A percentile compares a stretch with the other conserved stretches of the same genome.
Evolutionary conservation across 371 early-diverging fungal species (phyloP).

Genomic region (Batrachochytrium dendrobatidis): DNA sequence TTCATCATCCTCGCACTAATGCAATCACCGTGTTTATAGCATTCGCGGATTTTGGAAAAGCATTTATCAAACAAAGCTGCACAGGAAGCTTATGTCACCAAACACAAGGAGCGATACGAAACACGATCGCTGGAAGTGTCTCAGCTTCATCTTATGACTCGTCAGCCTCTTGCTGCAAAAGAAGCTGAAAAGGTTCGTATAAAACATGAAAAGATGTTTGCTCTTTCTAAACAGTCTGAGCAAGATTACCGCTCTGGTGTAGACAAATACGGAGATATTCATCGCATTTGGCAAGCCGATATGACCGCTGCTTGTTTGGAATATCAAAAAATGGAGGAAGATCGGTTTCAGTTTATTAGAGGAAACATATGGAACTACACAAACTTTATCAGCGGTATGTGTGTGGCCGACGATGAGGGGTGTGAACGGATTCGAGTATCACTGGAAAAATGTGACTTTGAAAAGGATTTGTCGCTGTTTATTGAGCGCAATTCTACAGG

Average conservation of each 20-base stretch:
- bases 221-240: slow-evolving; percentile 39
- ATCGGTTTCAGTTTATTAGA: slow-evolving; percentile 77
- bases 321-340: slow-evolving; percentile 78
- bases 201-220: slow-evolving; percentile 34
- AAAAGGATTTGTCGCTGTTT: slow-evolving; percentile 62
- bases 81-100: slow-evolving; percentile 26
- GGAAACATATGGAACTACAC: slow-evolving; percentile 74
- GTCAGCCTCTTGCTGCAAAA: slow-evolving; percentile 21
- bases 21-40: slow-evolving; percentile 19
- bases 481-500: slow-evolving; percentile 71
- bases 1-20: not conserved
- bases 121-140: slow-evolving; percentile 48
- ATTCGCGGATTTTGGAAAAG: slow-evolving; percentile 47
- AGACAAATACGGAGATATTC: slow-evolving; percentile 56
- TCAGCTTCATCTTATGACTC: slow-evolving; percentile 28
- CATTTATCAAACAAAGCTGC: slow-evolving; percentile 34
- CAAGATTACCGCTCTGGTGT: slow-evolving; percentile 63
- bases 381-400: slow-evolving; percentile 71
- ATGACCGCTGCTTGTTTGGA: slow-evolving; percentile 59
- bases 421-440: slow-evolving; percentile 65
- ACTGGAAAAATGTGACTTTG: slow-evolving; percentile 62
- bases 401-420: slow-evolving; percentile 84
- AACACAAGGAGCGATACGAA: slow-evolving; percentile 66
- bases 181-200: slow-evolving; percentile 36
- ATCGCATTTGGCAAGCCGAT: slow-evolving; percentile 61